Percentiles rank a stretch among this genome's conserved stretches.
Conservation (phyloP, 2,329 filamentous ascomycete genomes). For the Metarhizium humberi region DNA sequence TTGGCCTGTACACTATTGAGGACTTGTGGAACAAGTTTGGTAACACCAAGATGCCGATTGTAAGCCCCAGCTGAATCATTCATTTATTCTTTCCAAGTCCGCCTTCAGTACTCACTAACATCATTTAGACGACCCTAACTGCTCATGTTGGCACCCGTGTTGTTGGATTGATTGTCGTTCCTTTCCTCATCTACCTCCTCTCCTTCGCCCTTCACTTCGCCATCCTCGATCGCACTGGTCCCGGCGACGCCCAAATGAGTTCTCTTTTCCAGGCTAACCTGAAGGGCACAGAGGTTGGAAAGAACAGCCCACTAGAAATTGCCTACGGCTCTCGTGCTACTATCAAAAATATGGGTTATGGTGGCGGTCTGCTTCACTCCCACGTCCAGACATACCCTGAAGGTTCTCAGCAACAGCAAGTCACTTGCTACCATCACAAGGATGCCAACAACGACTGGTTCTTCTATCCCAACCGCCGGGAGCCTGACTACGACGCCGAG, state of each 20-base stretch:
- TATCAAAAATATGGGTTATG: constrained; percentile 99
- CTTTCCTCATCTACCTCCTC: constrained; percentile 85
- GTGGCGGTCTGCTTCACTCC: constrained; percentile 89
- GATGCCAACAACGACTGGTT: constrained; percentile 99
- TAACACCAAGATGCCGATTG: constrained; percentile 80
- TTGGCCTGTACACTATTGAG: constrained; percentile 91
- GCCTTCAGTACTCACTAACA: background rate
- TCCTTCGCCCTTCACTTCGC: constrained; percentile 94
- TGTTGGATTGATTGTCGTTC: constrained; percentile 79
- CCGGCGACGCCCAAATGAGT: constrained; percentile 99
- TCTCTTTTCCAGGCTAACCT: constrained; percentile 98
- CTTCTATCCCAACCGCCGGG: constrained; percentile 84
- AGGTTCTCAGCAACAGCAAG: constrained; percentile 87
- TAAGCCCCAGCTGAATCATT: constrained; percentile 27
- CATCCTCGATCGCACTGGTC: constrained; percentile 85
- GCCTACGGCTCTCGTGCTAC: constrained; percentile 84
- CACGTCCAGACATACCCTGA: constrained; percentile 95
- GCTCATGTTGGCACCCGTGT: constrained; percentile 75
- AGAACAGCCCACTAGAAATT: constrained; percentile 87
- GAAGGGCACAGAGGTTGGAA: constrained; percentile 84
- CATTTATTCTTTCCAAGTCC: constrained; percentile 6
- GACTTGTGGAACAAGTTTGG: constrained; percentile 98
- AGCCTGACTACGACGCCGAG: constrained; percentile 63
- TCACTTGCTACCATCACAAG: constrained; percentile 99
- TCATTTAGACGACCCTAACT: constrained; percentile 48